These are phyloP conservation scores for Blumeria graminis DNA, from an alignment of 2,329 filamentous ascomycete genomes.

Conservation along the genomic window DNA sequence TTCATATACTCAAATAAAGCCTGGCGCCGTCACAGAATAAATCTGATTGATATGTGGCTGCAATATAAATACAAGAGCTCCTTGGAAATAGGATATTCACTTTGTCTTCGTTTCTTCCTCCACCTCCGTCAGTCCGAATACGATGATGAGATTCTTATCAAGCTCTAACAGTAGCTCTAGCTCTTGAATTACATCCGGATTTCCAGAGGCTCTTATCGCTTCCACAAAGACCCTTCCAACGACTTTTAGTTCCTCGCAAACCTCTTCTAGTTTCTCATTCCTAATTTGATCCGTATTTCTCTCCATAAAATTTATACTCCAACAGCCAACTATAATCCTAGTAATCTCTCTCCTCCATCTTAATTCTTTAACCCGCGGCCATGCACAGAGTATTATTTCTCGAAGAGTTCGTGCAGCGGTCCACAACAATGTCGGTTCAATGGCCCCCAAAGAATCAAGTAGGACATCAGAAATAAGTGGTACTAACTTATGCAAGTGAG, in stretches of 20 bases:
- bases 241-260: conserved; percentile 8
- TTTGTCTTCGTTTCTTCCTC: not conserved
- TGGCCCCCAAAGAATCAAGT: conserved; percentile 34
- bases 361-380: conserved; percentile 35
- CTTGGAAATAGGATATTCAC: not conserved
- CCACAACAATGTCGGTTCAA: conserved; percentile 22
- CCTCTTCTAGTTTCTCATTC: conserved; percentile 2
- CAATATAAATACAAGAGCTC: not conserved
- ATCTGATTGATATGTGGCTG: not conserved
- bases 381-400: conserved; percentile 34
- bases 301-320: conserved; percentile 16
- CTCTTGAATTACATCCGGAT: conserved; percentile 6
- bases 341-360: conserved; percentile 4
- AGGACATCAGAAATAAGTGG: conserved; percentile 41
- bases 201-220: conserved; percentile 4
- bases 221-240: conserved; percentile 8
- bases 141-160: conserved; percentile 15
- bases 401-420: conserved; percentile 26
- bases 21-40: not conserved
- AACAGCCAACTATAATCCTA: conserved; percentile 4
- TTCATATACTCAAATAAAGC: not conserved
- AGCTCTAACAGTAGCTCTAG: conserved; percentile 12
- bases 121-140: conserved; percentile 7
- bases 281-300: too few relatives aligned
- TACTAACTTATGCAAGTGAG: conserved; percentile 45